These are phyloP conservation scores for Dispira simplex DNA, from an alignment of 192 early-diverging fungal genomes.

Conservation along the genomic window DNA sequence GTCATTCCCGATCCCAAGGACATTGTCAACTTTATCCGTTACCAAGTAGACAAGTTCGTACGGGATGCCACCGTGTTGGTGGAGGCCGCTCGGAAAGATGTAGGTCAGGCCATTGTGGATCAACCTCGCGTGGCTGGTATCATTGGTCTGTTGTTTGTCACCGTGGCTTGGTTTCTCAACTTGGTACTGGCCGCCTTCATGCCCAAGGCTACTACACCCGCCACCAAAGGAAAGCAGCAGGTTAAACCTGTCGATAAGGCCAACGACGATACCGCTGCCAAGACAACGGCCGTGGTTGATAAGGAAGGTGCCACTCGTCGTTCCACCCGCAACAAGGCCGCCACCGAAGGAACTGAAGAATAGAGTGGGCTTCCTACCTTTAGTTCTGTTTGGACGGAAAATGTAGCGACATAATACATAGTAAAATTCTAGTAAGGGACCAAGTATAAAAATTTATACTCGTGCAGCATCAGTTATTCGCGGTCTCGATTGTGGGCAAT, in stretches of 20 bases:
- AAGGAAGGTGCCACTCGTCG: too few species aligned
- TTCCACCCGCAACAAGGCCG: too few species aligned
- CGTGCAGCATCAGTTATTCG: too few species aligned
- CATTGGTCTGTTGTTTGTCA: slow-evolving; percentile 2
- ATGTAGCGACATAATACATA: too few species aligned
- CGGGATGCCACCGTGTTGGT: background rate
- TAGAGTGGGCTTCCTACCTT: too few species aligned
- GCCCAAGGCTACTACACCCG: background rate
- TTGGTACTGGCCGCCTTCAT: background rate
- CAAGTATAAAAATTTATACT: too few species aligned
- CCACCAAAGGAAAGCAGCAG: background rate
- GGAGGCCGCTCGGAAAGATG: background rate
- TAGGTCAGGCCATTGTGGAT: background rate
- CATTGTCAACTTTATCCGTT: slow-evolving; percentile 9
- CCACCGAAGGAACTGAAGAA: too few species aligned
- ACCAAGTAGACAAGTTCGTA: background rate
- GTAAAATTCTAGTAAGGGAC: too few species aligned
- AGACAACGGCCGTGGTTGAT: too few species aligned
- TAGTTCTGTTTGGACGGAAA: too few species aligned
- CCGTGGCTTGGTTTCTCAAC: slow-evolving; percentile 2
- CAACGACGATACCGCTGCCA: background rate
- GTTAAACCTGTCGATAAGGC: background rate
- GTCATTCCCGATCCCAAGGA: slow-evolving; percentile 1
- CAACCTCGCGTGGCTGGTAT: slow-evolving; percentile 6
- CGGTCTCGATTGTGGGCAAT: too few species aligned